Percentiles rank a stretch among this genome's conserved stretches.
Evolutionary conservation across 768 basidiomycete genomes (phyloP).

Genomic region (Tricholoma furcatifolium): DNA sequence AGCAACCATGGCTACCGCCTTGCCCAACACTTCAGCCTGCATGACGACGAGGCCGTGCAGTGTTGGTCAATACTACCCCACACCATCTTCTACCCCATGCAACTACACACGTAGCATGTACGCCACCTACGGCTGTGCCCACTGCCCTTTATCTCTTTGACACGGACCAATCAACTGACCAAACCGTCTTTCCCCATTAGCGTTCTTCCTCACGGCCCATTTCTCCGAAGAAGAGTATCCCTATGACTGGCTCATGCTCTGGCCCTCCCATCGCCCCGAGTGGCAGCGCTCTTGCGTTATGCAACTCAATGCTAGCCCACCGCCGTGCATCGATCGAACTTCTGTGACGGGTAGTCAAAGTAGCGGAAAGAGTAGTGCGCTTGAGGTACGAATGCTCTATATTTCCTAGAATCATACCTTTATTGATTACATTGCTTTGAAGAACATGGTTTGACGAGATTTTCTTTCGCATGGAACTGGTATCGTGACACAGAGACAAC

Average conservation of each 20-base stretch:
- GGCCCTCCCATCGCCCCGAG: slow-evolving; percentile 80
- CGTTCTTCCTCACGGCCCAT: slow-evolving; percentile 87
- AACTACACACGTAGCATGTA: slow-evolving; percentile 1
- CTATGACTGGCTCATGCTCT: slow-evolving; percentile 90
- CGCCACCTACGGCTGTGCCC: slow-evolving; percentile 6
- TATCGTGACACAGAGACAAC: slow-evolving; percentile 95
- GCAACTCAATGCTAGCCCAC: slow-evolving; percentile 87
- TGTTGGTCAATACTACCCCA: neutral
- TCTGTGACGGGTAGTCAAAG: slow-evolving; percentile 90
- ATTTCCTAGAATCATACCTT: slow-evolving; percentile 1
- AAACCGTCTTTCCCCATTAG: slow-evolving; percentile 33
- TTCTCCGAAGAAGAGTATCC: slow-evolving; percentile 90
- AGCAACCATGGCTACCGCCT: slow-evolving; percentile 1
- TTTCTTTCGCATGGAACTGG: slow-evolving; percentile 98
- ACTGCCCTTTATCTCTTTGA: slow-evolving; percentile 16
- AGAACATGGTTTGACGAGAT: slow-evolving; percentile 98
- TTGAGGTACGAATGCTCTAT: slow-evolving; percentile 58
- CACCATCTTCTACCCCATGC: neutral
- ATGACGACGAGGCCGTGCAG: neutral
- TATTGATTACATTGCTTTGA: slow-evolving; percentile 10
- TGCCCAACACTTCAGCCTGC: neutral
- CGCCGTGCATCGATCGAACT: slow-evolving; percentile 87
- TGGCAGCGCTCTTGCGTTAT: slow-evolving; percentile 89
- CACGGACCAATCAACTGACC: slow-evolving; percentile 23
- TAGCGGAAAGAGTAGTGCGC: slow-evolving; percentile 90